Evolutionary conservation across 331 rosid species (phyloP).

Genomic region (Phaseolus coccineus): DNA sequence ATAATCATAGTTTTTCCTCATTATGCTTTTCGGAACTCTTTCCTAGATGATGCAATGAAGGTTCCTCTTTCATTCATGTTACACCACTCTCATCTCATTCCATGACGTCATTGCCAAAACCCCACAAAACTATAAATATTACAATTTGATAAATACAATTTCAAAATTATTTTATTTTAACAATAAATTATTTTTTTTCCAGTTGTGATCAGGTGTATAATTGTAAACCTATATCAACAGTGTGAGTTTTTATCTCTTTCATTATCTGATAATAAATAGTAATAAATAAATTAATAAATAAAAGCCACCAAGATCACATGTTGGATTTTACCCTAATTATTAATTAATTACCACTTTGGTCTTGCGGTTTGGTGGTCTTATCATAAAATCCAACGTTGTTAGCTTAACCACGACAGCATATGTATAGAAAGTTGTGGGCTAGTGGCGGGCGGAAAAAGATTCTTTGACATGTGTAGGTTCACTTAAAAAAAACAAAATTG

Average conservation of each 20-base stretch:
- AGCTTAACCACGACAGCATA: not conserved
- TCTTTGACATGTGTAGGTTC: not conserved
- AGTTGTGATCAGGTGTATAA: no score
- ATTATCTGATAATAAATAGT: no score
- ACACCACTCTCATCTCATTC: not conserved
- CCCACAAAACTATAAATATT: no score
- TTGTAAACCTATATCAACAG: no score
- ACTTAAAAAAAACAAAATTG: no score
- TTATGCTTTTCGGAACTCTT: slow-evolving; percentile 48
- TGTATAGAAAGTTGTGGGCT: not conserved
- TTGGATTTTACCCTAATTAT: no score
- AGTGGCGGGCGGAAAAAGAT: slow-evolving; percentile 9
- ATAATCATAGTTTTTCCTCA: not conserved
- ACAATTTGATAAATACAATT: no score
- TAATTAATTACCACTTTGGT: not conserved
- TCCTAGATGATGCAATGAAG: slow-evolving; percentile 58
- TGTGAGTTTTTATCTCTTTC: no score
- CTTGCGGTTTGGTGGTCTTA: not conserved
- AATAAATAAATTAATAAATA: no score
- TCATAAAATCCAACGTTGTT: not conserved
- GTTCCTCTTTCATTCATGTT: slow-evolving; percentile 45
- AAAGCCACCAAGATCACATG: no score
- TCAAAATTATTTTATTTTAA: no score
- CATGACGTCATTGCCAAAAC: slow-evolving; percentile 47
- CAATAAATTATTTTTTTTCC: no score